Evolutionary conservation across 2,329 filamentous ascomycete species (phyloP).

Genomic region (Epichloe aotearoae): DNA sequence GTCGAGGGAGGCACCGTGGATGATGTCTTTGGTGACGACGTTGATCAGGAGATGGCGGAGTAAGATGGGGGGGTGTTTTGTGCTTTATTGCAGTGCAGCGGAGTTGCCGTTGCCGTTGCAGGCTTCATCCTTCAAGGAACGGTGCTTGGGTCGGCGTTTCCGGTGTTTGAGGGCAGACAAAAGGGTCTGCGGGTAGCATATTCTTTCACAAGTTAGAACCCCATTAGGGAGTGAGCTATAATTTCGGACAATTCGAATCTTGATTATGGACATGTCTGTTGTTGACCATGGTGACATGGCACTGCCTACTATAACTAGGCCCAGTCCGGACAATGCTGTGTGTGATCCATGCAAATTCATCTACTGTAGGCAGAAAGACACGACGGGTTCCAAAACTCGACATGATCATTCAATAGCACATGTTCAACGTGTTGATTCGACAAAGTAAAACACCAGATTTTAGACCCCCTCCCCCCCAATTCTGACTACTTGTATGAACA

Average conservation of each 20-base stretch:
- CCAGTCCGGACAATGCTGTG: too few relatives aligned
- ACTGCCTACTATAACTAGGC: not conserved
- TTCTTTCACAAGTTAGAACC: not conserved
- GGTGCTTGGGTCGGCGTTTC: constrained; percentile 4
- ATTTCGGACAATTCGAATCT: not conserved
- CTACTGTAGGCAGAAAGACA: not conserved
- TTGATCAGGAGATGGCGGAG: constrained; percentile 44
- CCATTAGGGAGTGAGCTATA: not conserved
- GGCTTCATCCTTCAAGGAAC: not conserved
- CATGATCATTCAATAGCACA: not conserved
- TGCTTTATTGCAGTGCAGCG: not conserved
- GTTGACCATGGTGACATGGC: not conserved
- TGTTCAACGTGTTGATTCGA: constrained; percentile 2
- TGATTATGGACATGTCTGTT: not conserved
- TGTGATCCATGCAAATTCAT: not conserved
- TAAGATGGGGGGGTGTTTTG: constrained; percentile 5
- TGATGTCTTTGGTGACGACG: constrained; percentile 41
- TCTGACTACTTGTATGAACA: constrained; percentile 23
- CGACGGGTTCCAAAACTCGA: too few relatives aligned
- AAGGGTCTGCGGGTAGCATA: not conserved
- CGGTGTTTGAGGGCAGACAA: constrained; percentile 3
- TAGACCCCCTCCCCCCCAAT: constrained; percentile 1
- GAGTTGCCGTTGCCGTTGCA: not conserved
- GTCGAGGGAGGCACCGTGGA: constrained; percentile 38
- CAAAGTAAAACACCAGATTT: constrained; percentile 8